Evolutionary conservation across 2,329 filamentous ascomycete genomes (phyloP).

Genomic region (Colletotrichum euphorbiae): DNA sequence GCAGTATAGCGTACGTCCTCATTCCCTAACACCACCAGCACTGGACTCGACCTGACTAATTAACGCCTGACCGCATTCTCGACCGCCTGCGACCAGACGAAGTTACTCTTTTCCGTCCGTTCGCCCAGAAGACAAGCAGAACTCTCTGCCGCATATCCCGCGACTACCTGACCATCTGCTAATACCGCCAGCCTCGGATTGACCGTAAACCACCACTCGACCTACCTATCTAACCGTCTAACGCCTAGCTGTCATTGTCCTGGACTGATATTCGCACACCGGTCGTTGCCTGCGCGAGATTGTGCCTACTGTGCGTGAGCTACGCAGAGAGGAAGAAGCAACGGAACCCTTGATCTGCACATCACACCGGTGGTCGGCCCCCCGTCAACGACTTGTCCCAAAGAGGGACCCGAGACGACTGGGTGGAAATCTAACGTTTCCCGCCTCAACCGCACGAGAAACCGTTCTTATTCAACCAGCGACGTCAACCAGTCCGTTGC

Average conservation of each 20-base stretch:
- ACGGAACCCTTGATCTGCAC: constrained; percentile 10
- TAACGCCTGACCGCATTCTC: constrained; percentile 35
- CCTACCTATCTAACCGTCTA: too few relatives aligned
- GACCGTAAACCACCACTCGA: background rate
- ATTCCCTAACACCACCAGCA: too few relatives aligned
- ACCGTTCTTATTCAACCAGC: constrained; percentile 21
- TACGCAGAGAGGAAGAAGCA: constrained; percentile 9
- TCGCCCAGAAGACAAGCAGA: constrained; percentile 10
- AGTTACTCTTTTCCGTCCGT: constrained; percentile 13
- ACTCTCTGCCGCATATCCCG: constrained; percentile 1
- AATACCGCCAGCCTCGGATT: background rate
- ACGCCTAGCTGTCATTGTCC: background rate
- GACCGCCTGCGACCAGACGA: constrained; percentile 16
- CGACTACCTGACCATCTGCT: background rate
- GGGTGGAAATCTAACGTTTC: background rate
- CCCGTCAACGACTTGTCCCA: constrained; percentile 10
- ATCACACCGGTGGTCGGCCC: constrained; percentile 2
- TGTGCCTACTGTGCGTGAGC: constrained; percentile 13
- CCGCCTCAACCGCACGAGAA: constrained; percentile 10
- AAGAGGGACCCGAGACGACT: background rate
- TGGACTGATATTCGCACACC: constrained; percentile 19
- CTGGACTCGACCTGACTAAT: constrained; percentile 30
- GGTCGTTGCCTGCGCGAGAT: constrained; percentile 13
- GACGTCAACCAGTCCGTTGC: constrained; percentile 5
- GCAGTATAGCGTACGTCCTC: too few relatives aligned